Evolutionary conservation across 2,329 filamentous ascomycete species (phyloP).

Genomic region (Coniochaeta sp.): DNA sequence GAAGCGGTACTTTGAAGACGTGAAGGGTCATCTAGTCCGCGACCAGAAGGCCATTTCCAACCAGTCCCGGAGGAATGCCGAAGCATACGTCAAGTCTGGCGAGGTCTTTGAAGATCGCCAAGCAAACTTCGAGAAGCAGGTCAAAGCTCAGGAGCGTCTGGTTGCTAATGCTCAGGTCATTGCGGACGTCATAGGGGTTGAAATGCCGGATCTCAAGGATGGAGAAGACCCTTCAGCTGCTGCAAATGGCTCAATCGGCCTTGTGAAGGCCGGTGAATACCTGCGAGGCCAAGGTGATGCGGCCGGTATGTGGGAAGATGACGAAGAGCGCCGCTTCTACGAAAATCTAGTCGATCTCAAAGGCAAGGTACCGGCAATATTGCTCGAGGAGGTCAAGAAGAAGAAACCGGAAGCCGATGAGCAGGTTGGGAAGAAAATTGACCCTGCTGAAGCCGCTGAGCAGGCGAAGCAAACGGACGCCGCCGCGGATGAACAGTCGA

Average conservation of each 20-base stretch:
- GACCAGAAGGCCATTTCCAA: constrained; percentile 83
- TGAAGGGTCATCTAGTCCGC: constrained; percentile 79
- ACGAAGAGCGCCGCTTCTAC: constrained; percentile 96
- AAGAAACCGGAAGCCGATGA: constrained; percentile 82
- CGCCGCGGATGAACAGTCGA: constrained; percentile 74
- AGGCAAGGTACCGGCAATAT: constrained; percentile 87
- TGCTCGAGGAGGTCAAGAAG: constrained; percentile 91
- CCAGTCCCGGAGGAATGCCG: constrained; percentile 90
- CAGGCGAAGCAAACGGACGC: constrained; percentile 38
- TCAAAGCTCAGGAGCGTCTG: constrained; percentile 87
- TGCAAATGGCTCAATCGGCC: constrained; percentile 73
- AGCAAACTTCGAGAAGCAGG: constrained; percentile 87
- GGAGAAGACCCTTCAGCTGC: constrained; percentile 61
- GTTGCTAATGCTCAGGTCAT: constrained; percentile 84
- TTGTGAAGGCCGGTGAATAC: constrained; percentile 92
- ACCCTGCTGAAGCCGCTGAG: constrained; percentile 42
- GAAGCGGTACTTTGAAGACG: constrained; percentile 83
- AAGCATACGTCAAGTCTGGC: constrained; percentile 96
- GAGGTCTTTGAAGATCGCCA: constrained; percentile 98
- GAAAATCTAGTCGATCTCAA: constrained; percentile 94
- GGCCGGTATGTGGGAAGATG: constrained; percentile 95
- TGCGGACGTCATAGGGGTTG: constrained; percentile 77
- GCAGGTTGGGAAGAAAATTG: constrained; percentile 67
- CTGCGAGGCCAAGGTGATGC: constrained; percentile 84
- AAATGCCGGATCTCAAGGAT: constrained; percentile 91